Evolutionary conservation across 2,329 filamentous ascomycete species (phyloP).

Genomic region (Elsinoe batatas): DNA sequence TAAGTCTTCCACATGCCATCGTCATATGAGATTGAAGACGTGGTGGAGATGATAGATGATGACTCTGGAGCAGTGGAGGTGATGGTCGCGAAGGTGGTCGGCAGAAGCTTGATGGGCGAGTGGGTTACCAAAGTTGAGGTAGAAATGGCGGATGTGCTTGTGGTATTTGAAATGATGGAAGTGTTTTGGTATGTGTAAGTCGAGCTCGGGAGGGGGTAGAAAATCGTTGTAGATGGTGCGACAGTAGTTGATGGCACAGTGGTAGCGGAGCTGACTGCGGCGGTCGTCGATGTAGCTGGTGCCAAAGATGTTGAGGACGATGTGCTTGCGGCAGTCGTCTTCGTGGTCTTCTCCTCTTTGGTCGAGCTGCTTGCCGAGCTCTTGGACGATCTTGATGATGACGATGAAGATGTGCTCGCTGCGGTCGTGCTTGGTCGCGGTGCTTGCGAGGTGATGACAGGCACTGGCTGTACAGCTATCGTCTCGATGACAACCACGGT

Average conservation of each 20-base stretch:
- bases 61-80: neutral
- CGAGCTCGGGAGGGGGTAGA: neutral
- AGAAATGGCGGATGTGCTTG: neutral
- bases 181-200: slow-evolving; percentile 5
- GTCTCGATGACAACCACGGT: slow-evolving; percentile 9
- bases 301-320: neutral
- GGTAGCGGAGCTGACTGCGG: neutral
- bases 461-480: neutral
- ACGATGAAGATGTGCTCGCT: neutral
- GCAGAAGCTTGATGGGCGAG: neutral
- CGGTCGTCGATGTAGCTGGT: neutral
- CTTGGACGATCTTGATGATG: neutral
- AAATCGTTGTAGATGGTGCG: neutral
- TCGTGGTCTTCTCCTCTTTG: neutral
- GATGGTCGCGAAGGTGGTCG: slow-evolving; percentile 1
- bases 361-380: neutral
- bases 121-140: neutral
- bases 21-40: slow-evolving; percentile 26
- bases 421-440: neutral
- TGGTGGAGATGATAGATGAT: slow-evolving; percentile 11
- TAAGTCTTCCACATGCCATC: slow-evolving; percentile 32
- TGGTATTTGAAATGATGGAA: neutral
- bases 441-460: slow-evolving; percentile 3
- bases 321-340: neutral
- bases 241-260: neutral